Percentiles rank a stretch among this genome's conserved stretches.
Conservation (phyloP, 83 land plant genomes). For the Picea abies region DNA sequence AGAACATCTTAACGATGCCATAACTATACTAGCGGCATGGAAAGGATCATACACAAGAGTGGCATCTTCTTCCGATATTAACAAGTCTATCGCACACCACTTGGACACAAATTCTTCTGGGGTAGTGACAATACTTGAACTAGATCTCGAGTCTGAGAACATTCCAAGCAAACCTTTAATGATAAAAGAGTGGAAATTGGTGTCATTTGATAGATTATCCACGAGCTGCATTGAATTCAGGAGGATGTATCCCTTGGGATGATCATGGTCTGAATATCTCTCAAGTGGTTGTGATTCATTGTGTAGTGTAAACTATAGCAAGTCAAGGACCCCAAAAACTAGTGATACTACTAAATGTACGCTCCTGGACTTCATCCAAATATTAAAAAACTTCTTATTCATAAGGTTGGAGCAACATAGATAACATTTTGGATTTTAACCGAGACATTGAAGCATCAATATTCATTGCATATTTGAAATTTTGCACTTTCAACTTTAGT, state of each 20-base stretch:
- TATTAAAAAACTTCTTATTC: conserved; percentile 81
- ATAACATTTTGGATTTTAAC: conserved; percentile 69
- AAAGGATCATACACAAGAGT: conserved; percentile 76
- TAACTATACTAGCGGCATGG: conserved; percentile 71
- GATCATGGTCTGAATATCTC: conserved; percentile 22
- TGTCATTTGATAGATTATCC: conserved; percentile 92
- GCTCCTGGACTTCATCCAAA: conserved; percentile 82
- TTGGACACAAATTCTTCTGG: conserved; percentile 65
- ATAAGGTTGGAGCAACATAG: conserved; percentile 79
- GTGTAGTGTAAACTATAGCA: conserved; percentile 55
- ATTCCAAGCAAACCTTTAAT: conserved; percentile 34
- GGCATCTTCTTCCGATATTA: conserved; percentile 64
- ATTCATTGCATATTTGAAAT: conserved; percentile 29
- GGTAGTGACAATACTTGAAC: conserved; percentile 58
- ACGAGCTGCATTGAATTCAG: conserved; percentile 87
- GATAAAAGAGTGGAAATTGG: conserved; percentile 77
- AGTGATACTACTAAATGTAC: conserved; percentile 71
- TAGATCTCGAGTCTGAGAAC: conserved; percentile 68
- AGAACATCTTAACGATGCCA: conserved; percentile 21
- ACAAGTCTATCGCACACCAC: conserved; percentile 74
- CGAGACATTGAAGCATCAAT: conserved; percentile 70
- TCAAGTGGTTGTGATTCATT: conserved; percentile 31
- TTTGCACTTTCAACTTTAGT: conserved; percentile 52
- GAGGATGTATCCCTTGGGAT: conserved; percentile 69
- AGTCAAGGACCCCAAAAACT: conserved; percentile 70